Evolutionary conservation across 495 filamentous ascomycete species (phyloP).

Genomic region (Podospora tetraspora): DNA sequence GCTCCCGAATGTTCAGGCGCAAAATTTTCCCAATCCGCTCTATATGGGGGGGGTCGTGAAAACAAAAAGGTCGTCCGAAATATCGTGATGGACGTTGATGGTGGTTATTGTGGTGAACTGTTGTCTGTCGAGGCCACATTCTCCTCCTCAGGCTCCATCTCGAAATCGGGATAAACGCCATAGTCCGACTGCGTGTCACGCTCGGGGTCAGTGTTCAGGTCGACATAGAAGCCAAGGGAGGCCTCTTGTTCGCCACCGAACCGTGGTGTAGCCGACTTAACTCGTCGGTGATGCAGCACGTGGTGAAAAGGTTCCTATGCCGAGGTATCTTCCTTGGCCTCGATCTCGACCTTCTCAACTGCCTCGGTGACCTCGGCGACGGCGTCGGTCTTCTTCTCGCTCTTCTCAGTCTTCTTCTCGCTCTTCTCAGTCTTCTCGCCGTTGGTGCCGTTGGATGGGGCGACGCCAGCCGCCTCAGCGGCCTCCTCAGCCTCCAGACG

Average conservation of each 20-base stretch:
- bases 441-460: slow-evolving; percentile 37
- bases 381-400: slow-evolving; percentile 47
- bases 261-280: background rate
- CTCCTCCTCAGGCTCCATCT: background rate
- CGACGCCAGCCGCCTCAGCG: slow-evolving; percentile 30
- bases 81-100: background rate
- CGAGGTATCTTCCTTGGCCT: slow-evolving; percentile 53
- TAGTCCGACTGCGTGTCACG: background rate
- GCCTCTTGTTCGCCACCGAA: background rate
- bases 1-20: background rate
- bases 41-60: background rate
- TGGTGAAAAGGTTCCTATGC: slow-evolving; percentile 11
- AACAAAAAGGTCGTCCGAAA: background rate
- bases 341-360: slow-evolving; percentile 60
- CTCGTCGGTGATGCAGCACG: background rate
- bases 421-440: slow-evolving; percentile 36
- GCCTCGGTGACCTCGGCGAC: slow-evolving; percentile 29
- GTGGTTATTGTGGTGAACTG: background rate
- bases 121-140: background rate
- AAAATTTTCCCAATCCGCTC: background rate
- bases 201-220: background rate
- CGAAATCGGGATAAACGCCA: background rate
- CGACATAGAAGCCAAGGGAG: background rate
- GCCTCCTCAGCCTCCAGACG: slow-evolving; percentile 54
- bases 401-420: slow-evolving; percentile 39